These are phyloP conservation scores for Ambrosiella xylebori DNA, from an alignment of 2,329 filamentous ascomycete species.

Conservation along the genomic window DNA sequence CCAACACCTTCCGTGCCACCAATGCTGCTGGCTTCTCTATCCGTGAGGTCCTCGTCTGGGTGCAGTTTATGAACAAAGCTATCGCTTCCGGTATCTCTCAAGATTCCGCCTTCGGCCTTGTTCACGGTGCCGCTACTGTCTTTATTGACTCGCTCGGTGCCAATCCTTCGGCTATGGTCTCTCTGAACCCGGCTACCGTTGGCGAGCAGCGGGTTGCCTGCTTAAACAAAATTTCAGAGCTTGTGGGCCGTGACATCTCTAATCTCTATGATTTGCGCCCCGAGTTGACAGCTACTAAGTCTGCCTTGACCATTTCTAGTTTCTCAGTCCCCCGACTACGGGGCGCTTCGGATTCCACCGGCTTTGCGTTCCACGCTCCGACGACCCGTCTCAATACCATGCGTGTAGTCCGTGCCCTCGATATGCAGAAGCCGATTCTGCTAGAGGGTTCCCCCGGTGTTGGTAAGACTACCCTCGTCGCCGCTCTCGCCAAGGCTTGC, in stretches of 20 bases:
- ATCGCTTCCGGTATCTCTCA: constrained; percentile 22
- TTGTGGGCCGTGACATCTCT: constrained; percentile 47
- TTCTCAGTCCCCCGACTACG: constrained; percentile 47
- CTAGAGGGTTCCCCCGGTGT: constrained; percentile 96
- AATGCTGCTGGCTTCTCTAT: constrained; percentile 47
- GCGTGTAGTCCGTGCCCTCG: constrained; percentile 74
- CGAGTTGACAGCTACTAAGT: constrained; percentile 36
- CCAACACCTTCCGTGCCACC: constrained; percentile 47
- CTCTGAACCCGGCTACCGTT: constrained; percentile 52
- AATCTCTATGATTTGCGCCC: constrained; percentile 48
- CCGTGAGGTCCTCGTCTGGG: constrained; percentile 83
- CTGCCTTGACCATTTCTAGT: constrained; percentile 47
- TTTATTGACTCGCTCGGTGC: constrained; percentile 92
- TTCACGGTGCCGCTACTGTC: constrained; percentile 87
- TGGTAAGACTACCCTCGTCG: constrained; percentile 86
- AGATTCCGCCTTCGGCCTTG: constrained; percentile 25
- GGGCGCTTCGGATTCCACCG: constrained; percentile 21
- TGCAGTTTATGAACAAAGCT: constrained; percentile 70
- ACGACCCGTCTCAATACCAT: constrained; percentile 84
- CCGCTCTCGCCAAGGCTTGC: constrained; percentile 62
- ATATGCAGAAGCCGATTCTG: constrained; percentile 77
- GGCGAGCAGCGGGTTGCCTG: constrained; percentile 55
- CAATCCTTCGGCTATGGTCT: constrained; percentile 76
- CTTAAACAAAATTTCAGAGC: constrained; percentile 49
- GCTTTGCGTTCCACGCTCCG: constrained; percentile 69